These are phyloP conservation scores for Annulohypoxylon moriforme DNA, from an alignment of 495 filamentous ascomycete species.

Conservation along the genomic window DNA sequence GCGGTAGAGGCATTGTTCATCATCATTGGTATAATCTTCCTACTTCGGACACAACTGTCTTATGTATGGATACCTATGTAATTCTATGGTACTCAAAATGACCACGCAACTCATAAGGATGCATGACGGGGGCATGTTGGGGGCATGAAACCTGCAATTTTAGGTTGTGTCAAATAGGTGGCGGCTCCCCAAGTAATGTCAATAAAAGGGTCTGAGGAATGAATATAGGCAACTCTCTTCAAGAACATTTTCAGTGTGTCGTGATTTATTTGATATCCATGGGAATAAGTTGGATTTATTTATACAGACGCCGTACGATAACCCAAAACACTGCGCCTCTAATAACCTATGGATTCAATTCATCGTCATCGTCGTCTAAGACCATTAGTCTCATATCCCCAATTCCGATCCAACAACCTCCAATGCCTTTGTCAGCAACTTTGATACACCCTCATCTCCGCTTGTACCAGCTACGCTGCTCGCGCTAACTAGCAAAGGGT, in stretches of 20 bases:
- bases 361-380: background rate
- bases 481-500: slow-evolving; percentile 79
- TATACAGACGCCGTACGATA: background rate
- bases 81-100: slow-evolving; percentile 22
- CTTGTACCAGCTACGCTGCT: slow-evolving; percentile 74
- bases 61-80: slow-evolving; percentile 21
- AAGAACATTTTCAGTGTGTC: too few relatives aligned
- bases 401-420: slow-evolving; percentile 75
- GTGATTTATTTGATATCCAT: background rate
- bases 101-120: slow-evolving; percentile 23
- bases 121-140: background rate
- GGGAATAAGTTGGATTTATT: background rate
- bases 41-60: background rate
- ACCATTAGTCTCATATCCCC: slow-evolving; percentile 53
- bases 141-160: background rate
- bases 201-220: background rate
- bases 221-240: background rate
- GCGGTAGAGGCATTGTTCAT: slow-evolving; percentile 10
- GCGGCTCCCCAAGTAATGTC: background rate
- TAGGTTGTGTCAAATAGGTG: background rate
- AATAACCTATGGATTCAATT: slow-evolving; percentile 1
- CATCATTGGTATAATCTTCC: slow-evolving; percentile 7
- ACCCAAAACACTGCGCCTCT: background rate
- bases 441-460: slow-evolving; percentile 70
- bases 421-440: slow-evolving; percentile 67